Conservation (phyloP, 768 basidiomycete genomes). For the Lactarius hatsudake region DNA sequence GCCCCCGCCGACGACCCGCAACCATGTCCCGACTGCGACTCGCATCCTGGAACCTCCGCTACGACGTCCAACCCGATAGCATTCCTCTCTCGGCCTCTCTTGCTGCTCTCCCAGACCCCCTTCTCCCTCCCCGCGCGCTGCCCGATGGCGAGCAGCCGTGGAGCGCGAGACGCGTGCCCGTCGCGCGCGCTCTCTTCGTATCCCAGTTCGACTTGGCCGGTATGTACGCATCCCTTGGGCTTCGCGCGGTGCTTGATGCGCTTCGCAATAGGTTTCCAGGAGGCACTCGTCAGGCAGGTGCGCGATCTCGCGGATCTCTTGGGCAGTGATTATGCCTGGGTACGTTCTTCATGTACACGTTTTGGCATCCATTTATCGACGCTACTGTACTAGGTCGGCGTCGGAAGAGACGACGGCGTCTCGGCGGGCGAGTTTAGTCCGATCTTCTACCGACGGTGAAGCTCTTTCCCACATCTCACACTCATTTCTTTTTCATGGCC, state of each 20-base stretch:
- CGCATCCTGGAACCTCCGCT: constrained; percentile 53
- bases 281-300: constrained; percentile 56
- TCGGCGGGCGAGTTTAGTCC: constrained; percentile 58
- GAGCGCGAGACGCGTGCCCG: constrained; percentile 49
- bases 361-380: neutral
- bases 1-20: constrained; percentile 3
- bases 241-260: neutral
- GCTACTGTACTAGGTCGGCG: constrained; percentile 44
- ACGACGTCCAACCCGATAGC: constrained; percentile 50
- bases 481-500: neutral
- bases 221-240: constrained; percentile 24
- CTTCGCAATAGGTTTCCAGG: constrained; percentile 44
- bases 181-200: constrained; percentile 45
- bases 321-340: constrained; percentile 54
- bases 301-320: constrained; percentile 53
- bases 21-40: constrained; percentile 28
- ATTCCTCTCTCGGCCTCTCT: constrained; percentile 49
- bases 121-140: constrained; percentile 36
- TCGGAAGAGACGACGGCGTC: constrained; percentile 59
- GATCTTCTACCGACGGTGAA: constrained; percentile 53
- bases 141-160: constrained; percentile 49
- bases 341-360: constrained; percentile 28
- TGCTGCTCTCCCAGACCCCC: constrained; percentile 42
- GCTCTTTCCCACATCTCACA: neutral
- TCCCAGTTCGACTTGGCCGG: constrained; percentile 43